Percentiles rank a stretch among this genome's conserved stretches.
Conservation (phyloP, 192 early-diverging fungal species). For the Backusella parvicylindrica region DNA sequence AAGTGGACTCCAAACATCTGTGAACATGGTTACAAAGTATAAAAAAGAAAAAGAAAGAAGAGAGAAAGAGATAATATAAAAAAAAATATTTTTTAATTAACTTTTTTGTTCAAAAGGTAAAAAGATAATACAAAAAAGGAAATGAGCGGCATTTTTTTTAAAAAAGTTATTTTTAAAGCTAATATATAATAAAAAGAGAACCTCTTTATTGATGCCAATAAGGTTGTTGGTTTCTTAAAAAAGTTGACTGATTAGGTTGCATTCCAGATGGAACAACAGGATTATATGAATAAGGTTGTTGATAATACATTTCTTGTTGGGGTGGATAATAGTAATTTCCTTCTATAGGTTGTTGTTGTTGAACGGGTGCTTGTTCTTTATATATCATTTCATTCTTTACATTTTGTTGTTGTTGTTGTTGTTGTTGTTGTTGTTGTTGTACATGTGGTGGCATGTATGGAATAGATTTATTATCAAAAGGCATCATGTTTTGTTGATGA, state of each 20-base stretch:
- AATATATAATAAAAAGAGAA: neutral
- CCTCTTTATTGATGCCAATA: neutral
- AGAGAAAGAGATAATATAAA: neutral
- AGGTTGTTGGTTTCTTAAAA: constrained; percentile 5
- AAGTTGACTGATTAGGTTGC: constrained; percentile 1
- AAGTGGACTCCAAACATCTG: constrained; percentile 49
- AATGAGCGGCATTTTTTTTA: constrained; percentile 3
- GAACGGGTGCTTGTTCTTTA: too few species aligned
- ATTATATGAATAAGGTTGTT: constrained; percentile 4
- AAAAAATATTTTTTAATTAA: neutral
- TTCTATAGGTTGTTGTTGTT: neutral
- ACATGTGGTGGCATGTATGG: neutral
- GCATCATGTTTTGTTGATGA: neutral
- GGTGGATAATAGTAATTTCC: neutral
- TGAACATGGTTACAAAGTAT: neutral
- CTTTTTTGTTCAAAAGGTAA: neutral
- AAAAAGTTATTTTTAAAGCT: neutral
- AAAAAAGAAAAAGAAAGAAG: neutral
- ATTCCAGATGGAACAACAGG: neutral
- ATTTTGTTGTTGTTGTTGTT: neutral
- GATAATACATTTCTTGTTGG: neutral
- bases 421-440: neutral
- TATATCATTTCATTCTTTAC: constrained; percentile 1
- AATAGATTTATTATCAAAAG: neutral
- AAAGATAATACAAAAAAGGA: neutral